Evolutionary conservation across 495 filamentous ascomycete species (phyloP).

Genomic region (Annulohypoxylon bovei): DNA sequence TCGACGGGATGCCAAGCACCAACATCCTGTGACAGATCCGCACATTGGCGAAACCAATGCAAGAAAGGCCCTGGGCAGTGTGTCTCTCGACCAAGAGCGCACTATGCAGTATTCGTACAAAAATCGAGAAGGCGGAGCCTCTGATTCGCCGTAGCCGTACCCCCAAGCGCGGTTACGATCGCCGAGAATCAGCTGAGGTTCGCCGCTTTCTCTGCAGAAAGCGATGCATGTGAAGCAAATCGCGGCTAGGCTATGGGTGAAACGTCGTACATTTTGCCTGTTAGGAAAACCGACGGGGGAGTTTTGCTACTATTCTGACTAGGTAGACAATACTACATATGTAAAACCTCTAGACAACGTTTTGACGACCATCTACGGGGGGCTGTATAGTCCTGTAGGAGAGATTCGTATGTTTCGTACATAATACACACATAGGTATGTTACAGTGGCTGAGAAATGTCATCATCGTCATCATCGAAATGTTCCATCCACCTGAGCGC

Average conservation of each 20-base stretch:
- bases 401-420: background rate
- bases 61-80: conserved; percentile 14
- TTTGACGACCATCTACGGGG: background rate
- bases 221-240: conserved; percentile 20
- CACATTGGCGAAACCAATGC: conserved; percentile 40
- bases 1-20: conserved; percentile 30
- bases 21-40: conserved; percentile 41
- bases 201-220: conserved; percentile 9
- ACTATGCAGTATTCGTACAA: conserved; percentile 3
- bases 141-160: conserved; percentile 30
- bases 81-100: background rate
- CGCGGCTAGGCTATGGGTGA: conserved; percentile 28
- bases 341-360: background rate
- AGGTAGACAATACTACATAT: too few species aligned
- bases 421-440: background rate
- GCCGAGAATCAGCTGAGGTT: conserved; percentile 41
- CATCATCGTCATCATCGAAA: conserved; percentile 4
- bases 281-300: background rate
- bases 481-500: conserved; percentile 7
- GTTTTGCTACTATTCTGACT: background rate
- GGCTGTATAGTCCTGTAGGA: background rate
- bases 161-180: conserved; percentile 40
- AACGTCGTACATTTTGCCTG: conserved; percentile 23
- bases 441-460: conserved; percentile 1
- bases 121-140: conserved; percentile 12